Evolutionary conservation across 805 yeast genomes (phyloP), one percentile per base, ranked within the genome.

Genomic region (Ogataea sp.): DNA sequence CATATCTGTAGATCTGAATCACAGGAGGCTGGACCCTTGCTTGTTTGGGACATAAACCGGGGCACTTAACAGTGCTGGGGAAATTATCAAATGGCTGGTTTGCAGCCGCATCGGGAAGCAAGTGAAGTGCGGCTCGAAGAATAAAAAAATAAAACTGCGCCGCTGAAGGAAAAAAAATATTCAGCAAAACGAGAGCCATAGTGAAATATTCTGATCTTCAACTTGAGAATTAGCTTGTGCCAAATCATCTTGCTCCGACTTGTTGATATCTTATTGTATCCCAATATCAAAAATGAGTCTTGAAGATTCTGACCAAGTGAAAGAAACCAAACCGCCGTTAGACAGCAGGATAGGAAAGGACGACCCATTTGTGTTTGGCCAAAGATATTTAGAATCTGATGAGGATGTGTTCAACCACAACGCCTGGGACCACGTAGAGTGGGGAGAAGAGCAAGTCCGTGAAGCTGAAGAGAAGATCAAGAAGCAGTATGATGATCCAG

Each of bases 341-440:
- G 74, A 70, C 39, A 65, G 83, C 3, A 62, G 90, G 41, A 67
- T 83, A 29, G 90, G 95, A 2, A 81, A 90, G 44, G 97, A 89
- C 50, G 68, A 76, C 27, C 98, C 98, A 6, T 90, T 87, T 59
- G 81, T 80, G 17, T 93, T 93, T 62, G 98, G 98, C 10, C 94
- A 87, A 57, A 68, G 98, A 40, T 76, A 63, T 46, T 65, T 93
- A 42, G 73, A 72, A 2, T 75, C 79, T 35, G 83, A 79, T 14
- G 78, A 81, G 4, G 88, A 87, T 23, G 95, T 93, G 1, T 93
- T 95, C 80, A 73, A 75, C 43, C 95, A 83, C 56, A 93, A 93
- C 57, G 98, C 98, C 0, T 83, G 93, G 83, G 98, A 93, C 58
- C 95, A 93, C 57, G 97, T 88, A 26, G 96, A 87, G 54, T 89